Conservation (phyloP, 164 flowering plant genomes). For the Piper longum region DNA sequence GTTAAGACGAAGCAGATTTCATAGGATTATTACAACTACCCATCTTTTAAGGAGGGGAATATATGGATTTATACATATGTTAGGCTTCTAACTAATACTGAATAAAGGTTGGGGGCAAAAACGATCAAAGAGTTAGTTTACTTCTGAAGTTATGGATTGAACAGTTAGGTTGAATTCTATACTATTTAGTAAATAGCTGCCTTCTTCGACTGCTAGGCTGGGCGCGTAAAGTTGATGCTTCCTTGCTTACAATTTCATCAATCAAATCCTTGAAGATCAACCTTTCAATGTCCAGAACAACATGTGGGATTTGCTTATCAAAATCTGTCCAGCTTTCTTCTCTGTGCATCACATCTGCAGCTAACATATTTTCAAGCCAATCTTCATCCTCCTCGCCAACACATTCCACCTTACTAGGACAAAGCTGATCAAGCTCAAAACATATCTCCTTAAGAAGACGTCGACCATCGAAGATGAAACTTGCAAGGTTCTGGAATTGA, state of each 20-base stretch:
- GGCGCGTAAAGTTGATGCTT: constrained; percentile 18
- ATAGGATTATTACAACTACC: neutral
- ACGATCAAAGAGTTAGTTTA: neutral
- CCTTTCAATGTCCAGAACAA: constrained; percentile 69
- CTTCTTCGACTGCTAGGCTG: constrained; percentile 30
- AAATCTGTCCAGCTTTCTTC: constrained; percentile 27
- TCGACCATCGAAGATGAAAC: constrained; percentile 23
- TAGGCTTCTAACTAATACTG: neutral
- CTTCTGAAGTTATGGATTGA: neutral
- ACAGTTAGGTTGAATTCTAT: no score
- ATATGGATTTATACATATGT: neutral
- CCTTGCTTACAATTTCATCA: constrained; percentile 46
- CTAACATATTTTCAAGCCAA: constrained; percentile 16
- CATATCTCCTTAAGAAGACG: constrained; percentile 45
- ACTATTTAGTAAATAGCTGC: constrained; percentile 9
- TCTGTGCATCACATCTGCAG: constrained; percentile 30
- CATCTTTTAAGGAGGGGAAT: neutral
- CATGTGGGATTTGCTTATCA: constrained; percentile 26
- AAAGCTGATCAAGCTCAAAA: constrained; percentile 48
- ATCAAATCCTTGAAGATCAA: constrained; percentile 70
- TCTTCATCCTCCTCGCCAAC: constrained; percentile 24
- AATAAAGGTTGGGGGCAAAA: neutral
- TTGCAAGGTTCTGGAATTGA: constrained; percentile 17
- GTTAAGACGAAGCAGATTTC: neutral
- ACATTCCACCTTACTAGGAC: constrained; percentile 8